These are phyloP conservation scores for Pichia californica DNA, from an alignment of 805 yeast genomes.

Conservation along the genomic window DNA sequence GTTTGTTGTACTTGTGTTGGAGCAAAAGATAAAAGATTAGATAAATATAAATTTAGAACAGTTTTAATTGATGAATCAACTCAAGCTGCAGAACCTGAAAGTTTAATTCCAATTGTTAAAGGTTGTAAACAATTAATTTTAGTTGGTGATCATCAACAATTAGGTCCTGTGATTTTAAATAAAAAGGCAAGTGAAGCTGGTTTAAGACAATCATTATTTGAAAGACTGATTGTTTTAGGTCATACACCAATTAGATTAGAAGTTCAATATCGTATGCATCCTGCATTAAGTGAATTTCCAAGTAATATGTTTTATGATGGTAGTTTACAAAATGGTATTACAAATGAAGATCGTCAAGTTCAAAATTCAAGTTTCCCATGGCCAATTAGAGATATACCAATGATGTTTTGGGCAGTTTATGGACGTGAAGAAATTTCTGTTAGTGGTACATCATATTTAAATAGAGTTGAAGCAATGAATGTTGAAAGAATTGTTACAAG, in stretches of 20 bases:
- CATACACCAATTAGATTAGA: conserved; percentile 80
- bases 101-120: conserved; percentile 78
- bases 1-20: conserved; percentile 91
- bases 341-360: conserved; percentile 60
- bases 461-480: conserved; percentile 84
- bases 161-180: conserved; percentile 86
- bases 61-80: conserved; percentile 91
- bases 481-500: conserved; percentile 72
- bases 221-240: conserved; percentile 74
- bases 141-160: conserved; percentile 92
- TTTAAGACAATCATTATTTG: conserved; percentile 78
- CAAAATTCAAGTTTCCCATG: conserved; percentile 69
- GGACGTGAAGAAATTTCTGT: conserved; percentile 86
- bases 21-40: conserved; percentile 72
- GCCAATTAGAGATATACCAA: conserved; percentile 80
- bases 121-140: conserved; percentile 86
- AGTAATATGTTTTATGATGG: conserved; percentile 93
- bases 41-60: conserved; percentile 53
- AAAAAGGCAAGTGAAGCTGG: conserved; percentile 83
- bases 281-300: conserved; percentile 78
- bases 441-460: conserved; percentile 74
- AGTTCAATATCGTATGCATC: conserved; percentile 95
- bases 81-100: conserved; percentile 91
- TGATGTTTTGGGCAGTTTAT: conserved; percentile 91
- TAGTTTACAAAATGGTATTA: conserved; percentile 84